These are phyloP conservation scores for Verticillium albo-atrum DNA, from an alignment of 2,329 filamentous ascomycete species.

Conservation along the genomic window DNA sequence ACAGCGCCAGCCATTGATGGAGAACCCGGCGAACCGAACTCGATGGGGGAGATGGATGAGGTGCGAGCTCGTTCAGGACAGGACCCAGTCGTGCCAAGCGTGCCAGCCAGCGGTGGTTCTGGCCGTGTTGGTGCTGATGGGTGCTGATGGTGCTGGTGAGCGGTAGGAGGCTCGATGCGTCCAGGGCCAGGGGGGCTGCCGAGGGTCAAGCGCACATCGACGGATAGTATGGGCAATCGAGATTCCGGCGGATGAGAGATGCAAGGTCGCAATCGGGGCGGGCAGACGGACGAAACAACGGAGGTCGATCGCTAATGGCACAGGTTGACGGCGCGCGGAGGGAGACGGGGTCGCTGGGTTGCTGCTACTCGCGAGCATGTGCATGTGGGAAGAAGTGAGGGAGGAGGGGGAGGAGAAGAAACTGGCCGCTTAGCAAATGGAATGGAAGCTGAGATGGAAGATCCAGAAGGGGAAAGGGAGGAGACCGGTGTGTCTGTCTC, in stretches of 20 bases:
- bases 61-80: background rate
- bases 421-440: background rate
- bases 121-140: background rate
- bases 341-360: background rate
- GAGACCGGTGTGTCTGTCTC: background rate
- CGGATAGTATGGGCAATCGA: constrained; percentile 8
- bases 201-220: constrained; percentile 6
- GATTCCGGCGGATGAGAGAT: constrained; percentile 4
- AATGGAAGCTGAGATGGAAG: background rate
- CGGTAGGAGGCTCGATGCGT: background rate
- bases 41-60: background rate
- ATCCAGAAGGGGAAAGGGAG: background rate
- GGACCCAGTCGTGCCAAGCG: background rate
- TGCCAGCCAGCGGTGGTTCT: background rate
- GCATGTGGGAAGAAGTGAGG: background rate
- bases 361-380: background rate
- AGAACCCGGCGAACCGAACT: background rate
- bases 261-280: background rate
- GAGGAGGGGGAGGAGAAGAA: background rate
- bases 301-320: background rate
- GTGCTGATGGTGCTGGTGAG: background rate
- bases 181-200: background rate
- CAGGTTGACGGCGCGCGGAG: background rate
- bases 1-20: background rate
- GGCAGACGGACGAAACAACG: background rate